Base-by-base conservation (phyloP, 306 rosid species). In the Vicia sativa region DNA sequence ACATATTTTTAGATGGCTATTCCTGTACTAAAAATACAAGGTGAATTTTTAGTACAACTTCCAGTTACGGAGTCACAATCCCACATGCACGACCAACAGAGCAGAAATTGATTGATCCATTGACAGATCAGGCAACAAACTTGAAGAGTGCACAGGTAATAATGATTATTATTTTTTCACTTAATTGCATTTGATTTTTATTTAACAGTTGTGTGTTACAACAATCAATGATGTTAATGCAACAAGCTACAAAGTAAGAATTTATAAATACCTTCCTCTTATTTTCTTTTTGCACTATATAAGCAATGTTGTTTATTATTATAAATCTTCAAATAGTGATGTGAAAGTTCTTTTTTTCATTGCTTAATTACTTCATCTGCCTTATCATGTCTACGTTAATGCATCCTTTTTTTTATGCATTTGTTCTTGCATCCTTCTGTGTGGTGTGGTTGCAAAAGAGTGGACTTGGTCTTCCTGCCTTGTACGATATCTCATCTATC, bases 1-100 rank as follows among this genome's bases (percentile, higher is more conserved):
- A 56, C 38, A 62, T 42, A 16, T 28, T 39, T 34, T 23, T 52
- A 52, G 66, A 78, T 45, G 26, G 35, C 54, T 58, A 14, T 66
- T 66, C 74, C 44, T 58, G 57, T 50, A 18, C n/a, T 3, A 8
- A 7, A 49, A 49, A 49, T 26, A 50, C 11, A 6, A 19, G 7
- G 31, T 13, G 4, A 14, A 19, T 50, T 19, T 50, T 50, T 19
- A 50, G 28, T 9, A 19, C 57, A 19, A 19, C 29, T 19, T 52
- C 19, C 31, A 19, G 4, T 19, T 48, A 15, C 53, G 7, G 23
- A 19, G 7, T 19, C 11, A 50, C 56, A 19, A 10, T 52, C 58
- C n/a, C 29, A 10, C 31, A 21, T 52, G 58, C 31, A 50, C n/a
- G 7, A 11, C 58, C 31, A 10, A 52, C 58, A 1, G 29, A 19